Evolutionary conservation across 2,329 filamentous ascomycete species (phyloP), one percentile per base, ranked within the genome.

Genomic region (Dactylonectria estremocensis): DNA sequence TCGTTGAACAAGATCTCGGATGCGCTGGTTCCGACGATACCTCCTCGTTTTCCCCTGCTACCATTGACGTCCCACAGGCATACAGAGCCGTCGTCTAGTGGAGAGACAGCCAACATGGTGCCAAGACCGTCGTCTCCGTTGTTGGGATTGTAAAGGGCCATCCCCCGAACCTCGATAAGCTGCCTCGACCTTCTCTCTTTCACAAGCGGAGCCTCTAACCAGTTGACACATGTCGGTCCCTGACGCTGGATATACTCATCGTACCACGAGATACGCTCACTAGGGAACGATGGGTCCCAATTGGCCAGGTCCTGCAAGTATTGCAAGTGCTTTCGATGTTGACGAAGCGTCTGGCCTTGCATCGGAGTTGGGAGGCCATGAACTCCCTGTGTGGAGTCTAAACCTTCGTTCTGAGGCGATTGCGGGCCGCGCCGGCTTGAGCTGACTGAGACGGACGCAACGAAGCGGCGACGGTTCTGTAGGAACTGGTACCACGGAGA

Each of bases 21-120:
- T 20, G 82, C 82, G 79, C 92, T 96, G 68, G 87, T 87, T 1
- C 88, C 90, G 11, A 93, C 72, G 35, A 96, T 88, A 3, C 85
- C 87, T 2, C 93, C 92, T 70, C 86, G 87, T 69, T 78, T 84
- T 5, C 80, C 81, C 54, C 82, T 82, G 33, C 85, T 87, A 1
- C 87, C 88, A 61, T 87, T 89, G 57, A 93, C 83, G 76, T 97
- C 93, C 95, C 95, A 98, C 7, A 97, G 81, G 73, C 92, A 93
- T n/a, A 98, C 87, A 58, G 93, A 94, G 0, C 95, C 95, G 77
- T 98, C 93, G 65, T 97, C 94, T 8, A 97, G 83, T 2, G 95
- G 94, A 0, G 92, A 91, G 16, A 97, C 87, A 0, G 93, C 90
- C 61, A 91, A 84, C 68, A 86, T 69, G 3, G 81, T 82, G 33